Percentiles rank a stretch among this genome's conserved stretches.
phyloP scores from a whole-genome alignment of 768 basidiomycete species.

The Mycena chlorophos region DNA sequence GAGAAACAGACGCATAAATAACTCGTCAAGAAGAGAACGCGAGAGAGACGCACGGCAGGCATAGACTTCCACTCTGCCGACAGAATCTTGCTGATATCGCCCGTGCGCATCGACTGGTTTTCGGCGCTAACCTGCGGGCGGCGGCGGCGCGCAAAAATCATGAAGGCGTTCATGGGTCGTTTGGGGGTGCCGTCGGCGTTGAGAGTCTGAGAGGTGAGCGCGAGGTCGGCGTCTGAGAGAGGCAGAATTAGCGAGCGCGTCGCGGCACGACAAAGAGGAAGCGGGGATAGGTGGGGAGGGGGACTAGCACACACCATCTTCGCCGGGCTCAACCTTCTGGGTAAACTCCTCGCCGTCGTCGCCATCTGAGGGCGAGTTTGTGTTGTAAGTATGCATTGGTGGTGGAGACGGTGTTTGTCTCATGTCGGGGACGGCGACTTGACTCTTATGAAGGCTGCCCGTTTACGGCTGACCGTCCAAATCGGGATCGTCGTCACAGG shows the following conservation, averaged over 20 bases:
- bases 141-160: slow-evolving; percentile 85
- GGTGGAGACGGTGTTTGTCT: not conserved
- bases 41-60: slow-evolving; percentile 54
- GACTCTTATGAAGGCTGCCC: too few relatives aligned
- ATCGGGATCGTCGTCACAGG: too few relatives aligned
- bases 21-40: not conserved
- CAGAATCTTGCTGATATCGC: slow-evolving; percentile 86
- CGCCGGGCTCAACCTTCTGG: slow-evolving; percentile 34
- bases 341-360: not conserved
- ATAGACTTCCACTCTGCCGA: slow-evolving; percentile 86
- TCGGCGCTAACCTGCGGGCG: slow-evolving; percentile 84
- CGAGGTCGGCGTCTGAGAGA: slow-evolving; percentile 25
- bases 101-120: slow-evolving; percentile 87
- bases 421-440: too few relatives aligned
- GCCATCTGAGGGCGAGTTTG: not conserved
- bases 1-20: slow-evolving; percentile 10
- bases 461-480: too few relatives aligned
- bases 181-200: slow-evolving; percentile 88
- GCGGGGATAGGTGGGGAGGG: too few relatives aligned
- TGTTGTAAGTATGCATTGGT: not conserved
- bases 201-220: slow-evolving; percentile 74
- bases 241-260: slow-evolving; percentile 27
- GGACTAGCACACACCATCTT: slow-evolving; percentile 51
- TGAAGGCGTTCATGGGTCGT: slow-evolving; percentile 91
- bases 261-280: slow-evolving; percentile 23